Base-by-base conservation (phyloP, 345 rosid species). In the Ceriops tagal region DNA sequence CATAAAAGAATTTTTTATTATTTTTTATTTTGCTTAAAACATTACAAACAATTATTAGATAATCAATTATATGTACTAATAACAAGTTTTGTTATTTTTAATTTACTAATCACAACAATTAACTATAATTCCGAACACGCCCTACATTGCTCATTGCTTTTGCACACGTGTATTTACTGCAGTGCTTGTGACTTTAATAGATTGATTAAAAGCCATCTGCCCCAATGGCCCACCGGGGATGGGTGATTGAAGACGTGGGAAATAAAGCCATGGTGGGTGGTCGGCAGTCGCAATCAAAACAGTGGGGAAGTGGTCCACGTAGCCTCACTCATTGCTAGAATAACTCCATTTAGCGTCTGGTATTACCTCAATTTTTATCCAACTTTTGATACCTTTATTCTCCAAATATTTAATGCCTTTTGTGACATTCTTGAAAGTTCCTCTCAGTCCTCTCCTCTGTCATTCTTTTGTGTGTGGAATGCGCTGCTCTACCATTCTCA, bases 271-370 rank as follows among this genome's bases (percentile, higher is more conserved):
- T 5, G 68, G 53, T 62, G 24, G 53, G 52, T 22, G 74, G 53
- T 62, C 37, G 53, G 53, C 7, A 58, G 75, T 72, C 70, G 24
- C 75, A 22, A 59, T 34, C 75, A 65, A 65, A 56, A 43, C 49
- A 43, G 18, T 53, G 22, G 21, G 51, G 21, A 27, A 28, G 39
- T 51, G 72, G 51, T 26, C 8, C 35, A n/a, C 32, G 22, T n/a
- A n/a, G 43, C 28, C 39, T 63, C 37, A 63, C 39, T 39, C 57
- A 63, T 71, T 55, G 22, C 20, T 27, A 8, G 19, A 61, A 57
- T 35, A 53, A 18, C 27, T 66, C 58, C 55, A 34, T 61, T 28
- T 5, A 1, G 19, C 16, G 34, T 32, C n/a, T 39, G 18, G 18
- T 24, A 56, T 56, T 24, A 56, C 31, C 30, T 56, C 59, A 22